A percentile compares a stretch with the other conserved stretches of the same genome.
Conservation (phyloP, 2,329 filamentous ascomycete genomes). For the Penicillium sp. region DNA sequence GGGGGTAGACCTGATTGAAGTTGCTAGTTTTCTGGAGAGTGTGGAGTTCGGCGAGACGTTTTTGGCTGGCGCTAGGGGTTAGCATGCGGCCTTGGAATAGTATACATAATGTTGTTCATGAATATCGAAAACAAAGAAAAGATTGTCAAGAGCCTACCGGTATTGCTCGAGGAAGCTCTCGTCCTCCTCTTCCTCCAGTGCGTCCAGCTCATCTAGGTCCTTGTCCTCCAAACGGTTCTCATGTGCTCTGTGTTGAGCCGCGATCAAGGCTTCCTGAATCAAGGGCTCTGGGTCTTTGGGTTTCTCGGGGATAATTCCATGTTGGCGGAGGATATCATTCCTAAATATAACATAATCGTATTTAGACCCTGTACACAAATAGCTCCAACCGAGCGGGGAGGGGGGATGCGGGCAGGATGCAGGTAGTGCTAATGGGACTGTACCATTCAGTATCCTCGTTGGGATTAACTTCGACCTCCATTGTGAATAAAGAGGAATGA, state of each 20-base stretch:
- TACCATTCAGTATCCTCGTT: conserved; percentile 99
- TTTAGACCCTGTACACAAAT: conserved; percentile 12
- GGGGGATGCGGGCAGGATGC: conserved; percentile 10
- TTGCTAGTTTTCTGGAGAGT: conserved; percentile 72
- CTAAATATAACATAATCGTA: conserved; percentile 48
- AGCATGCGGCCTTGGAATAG: not conserved
- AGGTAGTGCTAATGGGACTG: conserved; percentile 6
- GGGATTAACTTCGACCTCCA: conserved; percentile 84
- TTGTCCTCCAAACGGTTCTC: conserved; percentile 94
- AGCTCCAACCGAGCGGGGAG: conserved; percentile 12
- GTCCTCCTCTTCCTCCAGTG: conserved; percentile 93
- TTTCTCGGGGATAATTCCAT: conserved; percentile 97
- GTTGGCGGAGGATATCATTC: conserved; percentile 97
- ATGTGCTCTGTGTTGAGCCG: conserved; percentile 79
- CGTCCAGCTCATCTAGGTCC: conserved; percentile 88
- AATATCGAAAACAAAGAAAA: not conserved
- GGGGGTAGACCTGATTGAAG: conserved; percentile 86
- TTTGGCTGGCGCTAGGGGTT: conserved; percentile 54
- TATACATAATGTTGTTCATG: not conserved
- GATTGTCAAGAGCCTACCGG: conserved; percentile 46
- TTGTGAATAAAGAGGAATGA: conserved; percentile 21
- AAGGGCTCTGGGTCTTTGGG: conserved; percentile 91
- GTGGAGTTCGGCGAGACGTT: conserved; percentile 80
- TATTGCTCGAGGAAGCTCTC: conserved; percentile 88
- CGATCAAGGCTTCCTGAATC: conserved; percentile 89